phyloP scores from a whole-genome alignment of 2,329 filamentous ascomycete species.

The Phyllosticta citrichinensis region DNA sequence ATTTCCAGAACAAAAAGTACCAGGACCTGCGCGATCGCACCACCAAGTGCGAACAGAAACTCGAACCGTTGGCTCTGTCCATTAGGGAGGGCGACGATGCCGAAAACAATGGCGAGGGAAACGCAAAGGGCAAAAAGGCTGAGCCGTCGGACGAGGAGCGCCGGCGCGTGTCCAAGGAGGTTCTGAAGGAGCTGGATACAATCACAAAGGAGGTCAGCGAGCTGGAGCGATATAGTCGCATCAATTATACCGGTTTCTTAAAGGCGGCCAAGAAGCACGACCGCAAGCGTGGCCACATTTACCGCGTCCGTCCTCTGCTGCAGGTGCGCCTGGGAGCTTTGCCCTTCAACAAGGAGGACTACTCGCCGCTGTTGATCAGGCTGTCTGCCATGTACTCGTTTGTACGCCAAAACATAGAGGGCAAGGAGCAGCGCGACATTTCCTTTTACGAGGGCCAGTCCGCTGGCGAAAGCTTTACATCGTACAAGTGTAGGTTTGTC shows the following conservation, averaged over 20 bases:
- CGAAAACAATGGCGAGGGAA: conserved; percentile 11
- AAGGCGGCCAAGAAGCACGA: conserved; percentile 99
- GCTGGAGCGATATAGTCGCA: conserved; percentile 86
- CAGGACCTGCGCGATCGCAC: conserved; percentile 73
- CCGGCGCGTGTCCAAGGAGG: conserved; percentile 52
- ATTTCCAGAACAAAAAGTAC: conserved; percentile 76
- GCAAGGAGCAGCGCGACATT: conserved; percentile 35
- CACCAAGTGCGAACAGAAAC: conserved; percentile 54
- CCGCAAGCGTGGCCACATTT: conserved; percentile 74
- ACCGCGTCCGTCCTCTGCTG: conserved; percentile 84
- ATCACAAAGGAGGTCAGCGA: conserved; percentile 89
- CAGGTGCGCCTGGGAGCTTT: conserved; percentile 79
- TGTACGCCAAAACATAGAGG: conserved; percentile 72
- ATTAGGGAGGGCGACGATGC: neutral
- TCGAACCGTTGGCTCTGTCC: conserved; percentile 46
- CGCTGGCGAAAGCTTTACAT: conserved; percentile 60
- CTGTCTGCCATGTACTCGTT: conserved; percentile 95
- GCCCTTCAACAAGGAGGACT: conserved; percentile 92
- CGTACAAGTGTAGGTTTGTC: conserved; percentile 63
- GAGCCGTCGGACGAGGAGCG: conserved; percentile 31
- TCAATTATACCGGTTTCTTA: conserved; percentile 96
- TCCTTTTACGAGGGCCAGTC: conserved; percentile 33
- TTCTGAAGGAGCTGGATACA: conserved; percentile 68
- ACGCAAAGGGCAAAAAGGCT: conserved; percentile 18
- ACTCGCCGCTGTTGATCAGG: conserved; percentile 76